Conservation (phyloP, 768 basidiomycete species). For the Suillus luteus region DNA sequence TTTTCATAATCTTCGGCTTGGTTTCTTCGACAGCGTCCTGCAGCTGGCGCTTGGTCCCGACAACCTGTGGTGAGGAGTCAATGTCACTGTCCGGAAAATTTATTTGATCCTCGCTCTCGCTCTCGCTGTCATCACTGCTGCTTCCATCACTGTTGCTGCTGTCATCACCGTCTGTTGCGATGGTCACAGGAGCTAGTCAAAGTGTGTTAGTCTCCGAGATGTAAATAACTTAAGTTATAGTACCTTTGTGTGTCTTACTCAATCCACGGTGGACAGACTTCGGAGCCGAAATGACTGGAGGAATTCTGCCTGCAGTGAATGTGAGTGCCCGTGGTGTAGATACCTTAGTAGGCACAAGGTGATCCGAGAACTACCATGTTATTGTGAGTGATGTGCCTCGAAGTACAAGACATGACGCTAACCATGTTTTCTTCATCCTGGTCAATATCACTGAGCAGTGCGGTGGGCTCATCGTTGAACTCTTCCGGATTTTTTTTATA, state of each 20-base stretch:
- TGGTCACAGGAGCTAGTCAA: not conserved
- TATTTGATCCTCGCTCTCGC: no score
- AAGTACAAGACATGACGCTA: no score
- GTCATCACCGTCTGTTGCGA: not conserved
- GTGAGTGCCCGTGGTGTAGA: not conserved
- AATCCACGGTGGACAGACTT: not conserved
- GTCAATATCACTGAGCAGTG: no score
- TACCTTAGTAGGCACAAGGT: not conserved
- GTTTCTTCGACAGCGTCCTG: not conserved
- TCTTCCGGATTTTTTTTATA: no score
- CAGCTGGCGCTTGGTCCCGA: not conserved
- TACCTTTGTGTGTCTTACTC: not conserved
- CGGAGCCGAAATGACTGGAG: not conserved
- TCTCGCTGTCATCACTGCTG: no score
- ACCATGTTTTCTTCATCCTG: no score
- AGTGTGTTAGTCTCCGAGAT: not conserved
- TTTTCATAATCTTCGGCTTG: not conserved
- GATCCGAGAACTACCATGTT: no score
- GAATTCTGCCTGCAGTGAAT: not conserved
- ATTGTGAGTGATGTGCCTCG: no score
- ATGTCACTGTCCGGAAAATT: no score
- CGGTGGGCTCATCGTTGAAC: no score
- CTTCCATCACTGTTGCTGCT: not conserved
- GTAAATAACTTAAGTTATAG: not conserved
- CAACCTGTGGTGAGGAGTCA: not conserved